These are phyloP conservation scores for Colletotrichum falcatum DNA, from an alignment of 2,329 filamentous ascomycete genomes.

Conservation along the genomic window DNA sequence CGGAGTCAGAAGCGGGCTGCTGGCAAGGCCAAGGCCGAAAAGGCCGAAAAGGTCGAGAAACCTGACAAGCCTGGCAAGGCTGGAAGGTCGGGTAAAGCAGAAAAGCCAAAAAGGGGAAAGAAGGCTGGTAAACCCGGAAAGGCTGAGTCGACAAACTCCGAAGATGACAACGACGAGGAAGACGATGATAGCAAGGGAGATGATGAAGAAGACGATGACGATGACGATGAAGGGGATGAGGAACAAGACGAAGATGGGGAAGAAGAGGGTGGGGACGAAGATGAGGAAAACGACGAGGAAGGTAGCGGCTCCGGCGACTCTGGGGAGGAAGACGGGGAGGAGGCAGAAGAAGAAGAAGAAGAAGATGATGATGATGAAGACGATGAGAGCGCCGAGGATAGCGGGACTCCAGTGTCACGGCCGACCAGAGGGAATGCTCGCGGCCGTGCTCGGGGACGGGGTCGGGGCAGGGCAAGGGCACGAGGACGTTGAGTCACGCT, in stretches of 20 bases:
- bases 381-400: slow-evolving; percentile 52
- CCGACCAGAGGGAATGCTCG: slow-evolving; percentile 52
- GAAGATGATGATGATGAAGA: slow-evolving; percentile 47
- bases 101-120: slow-evolving; percentile 47
- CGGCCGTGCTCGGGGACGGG: slow-evolving; percentile 51
- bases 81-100: slow-evolving; percentile 49
- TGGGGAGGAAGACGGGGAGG: slow-evolving; percentile 41
- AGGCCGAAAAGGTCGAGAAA: slow-evolving; percentile 50
- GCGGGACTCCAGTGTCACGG: slow-evolving; percentile 53
- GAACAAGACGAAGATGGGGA: slow-evolving; percentile 42
- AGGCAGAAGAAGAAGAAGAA: slow-evolving; percentile 43
- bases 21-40: slow-evolving; percentile 53
- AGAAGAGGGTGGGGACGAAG: slow-evolving; percentile 51
- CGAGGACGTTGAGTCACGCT: slow-evolving; percentile 19
- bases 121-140: slow-evolving; percentile 43
- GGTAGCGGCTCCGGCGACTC: slow-evolving; percentile 38
- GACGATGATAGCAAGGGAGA: slow-evolving; percentile 46
- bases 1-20: slow-evolving; percentile 54
- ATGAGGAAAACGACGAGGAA: slow-evolving; percentile 46
- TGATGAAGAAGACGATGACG: slow-evolving; percentile 20
- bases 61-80: slow-evolving; percentile 38
- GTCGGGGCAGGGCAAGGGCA: slow-evolving; percentile 42
- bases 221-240: slow-evolving; percentile 45
- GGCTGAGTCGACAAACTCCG: slow-evolving; percentile 50
- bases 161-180: slow-evolving; percentile 44